These are phyloP conservation scores for Mucor saturninus DNA, from an alignment of 371 early-diverging fungal species.

Conservation along the genomic window DNA sequence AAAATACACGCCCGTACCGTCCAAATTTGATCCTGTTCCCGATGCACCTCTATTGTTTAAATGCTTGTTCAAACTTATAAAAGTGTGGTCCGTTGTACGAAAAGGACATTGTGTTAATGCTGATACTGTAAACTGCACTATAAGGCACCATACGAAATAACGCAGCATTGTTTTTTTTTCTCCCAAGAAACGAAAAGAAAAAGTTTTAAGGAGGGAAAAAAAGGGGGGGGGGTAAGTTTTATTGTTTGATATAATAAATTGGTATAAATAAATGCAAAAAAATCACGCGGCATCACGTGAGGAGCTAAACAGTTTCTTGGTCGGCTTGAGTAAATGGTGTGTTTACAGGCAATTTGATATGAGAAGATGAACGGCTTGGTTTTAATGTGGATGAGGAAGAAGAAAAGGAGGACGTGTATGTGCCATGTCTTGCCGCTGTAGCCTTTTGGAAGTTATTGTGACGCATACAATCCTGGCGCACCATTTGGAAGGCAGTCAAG, in stretches of 20 bases:
- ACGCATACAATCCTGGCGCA: conserved; percentile 48
- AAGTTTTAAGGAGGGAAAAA: not conserved
- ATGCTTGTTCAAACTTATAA: conserved; percentile 4
- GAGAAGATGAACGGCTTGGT: conserved; percentile 7
- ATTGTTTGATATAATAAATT: not conserved
- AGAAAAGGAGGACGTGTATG: conserved; percentile 14
- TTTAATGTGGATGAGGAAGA: conserved; percentile 22
- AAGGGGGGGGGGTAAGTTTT: not conserved
- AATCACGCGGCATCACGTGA: not conserved
- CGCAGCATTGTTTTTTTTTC: not conserved
- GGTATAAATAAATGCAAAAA: not conserved
- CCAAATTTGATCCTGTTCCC: conserved; percentile 26
- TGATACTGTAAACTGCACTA: not conserved
- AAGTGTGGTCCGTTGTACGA: not conserved
- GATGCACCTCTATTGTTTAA: conserved; percentile 17
- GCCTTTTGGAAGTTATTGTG: conserved; percentile 12
- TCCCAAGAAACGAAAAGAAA: not conserved
- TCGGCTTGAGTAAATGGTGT: not conserved
- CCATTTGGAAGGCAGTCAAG: conserved; percentile 49
- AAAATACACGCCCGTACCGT: conserved; percentile 25
- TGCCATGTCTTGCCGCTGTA: not conserved
- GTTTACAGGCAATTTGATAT: conserved; percentile 8
- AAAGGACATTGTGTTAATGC: not conserved
- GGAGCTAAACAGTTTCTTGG: not conserved
- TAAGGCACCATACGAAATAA: not conserved